Evolutionary conservation across 768 basidiomycete species (phyloP).

Genomic region (Tylopilus plumbeoviolaceoides): DNA sequence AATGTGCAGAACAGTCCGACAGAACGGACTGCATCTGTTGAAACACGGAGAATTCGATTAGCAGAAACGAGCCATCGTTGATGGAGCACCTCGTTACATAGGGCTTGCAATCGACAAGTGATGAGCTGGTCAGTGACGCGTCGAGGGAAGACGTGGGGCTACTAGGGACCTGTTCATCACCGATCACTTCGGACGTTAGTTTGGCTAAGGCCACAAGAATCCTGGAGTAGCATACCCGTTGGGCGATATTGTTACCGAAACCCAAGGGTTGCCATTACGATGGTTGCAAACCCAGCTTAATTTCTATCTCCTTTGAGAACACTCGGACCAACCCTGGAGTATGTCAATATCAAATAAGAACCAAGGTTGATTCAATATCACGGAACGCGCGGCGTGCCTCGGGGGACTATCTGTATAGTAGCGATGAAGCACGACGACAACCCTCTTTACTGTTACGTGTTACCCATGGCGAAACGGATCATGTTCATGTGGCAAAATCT

Average conservation of each 20-base stretch:
- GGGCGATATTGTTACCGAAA: constrained; percentile 5
- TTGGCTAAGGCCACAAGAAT: not conserved
- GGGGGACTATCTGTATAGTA: not conserved
- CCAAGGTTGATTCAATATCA: not conserved
- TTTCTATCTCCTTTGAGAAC: constrained; percentile 1
- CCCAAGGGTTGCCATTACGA: constrained; percentile 11
- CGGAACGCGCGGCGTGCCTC: not conserved
- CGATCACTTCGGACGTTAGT: not conserved
- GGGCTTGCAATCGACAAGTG: not conserved
- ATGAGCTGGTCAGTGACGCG: not conserved
- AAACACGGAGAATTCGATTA: constrained; percentile 10
- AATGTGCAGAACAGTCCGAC: not conserved
- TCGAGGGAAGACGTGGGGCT: constrained; percentile 3
- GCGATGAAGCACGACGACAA: not conserved
- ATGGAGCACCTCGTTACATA: not conserved
- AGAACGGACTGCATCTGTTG: constrained; percentile 2
- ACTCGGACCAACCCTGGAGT: not conserved
- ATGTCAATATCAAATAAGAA: not conserved
- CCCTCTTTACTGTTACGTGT: not conserved
- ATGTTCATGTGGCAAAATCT: not conserved
- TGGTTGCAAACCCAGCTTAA: not conserved
- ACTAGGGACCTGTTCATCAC: not conserved
- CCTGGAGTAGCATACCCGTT: not conserved
- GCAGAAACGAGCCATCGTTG: not conserved
- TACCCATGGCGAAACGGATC: not conserved